These are phyloP conservation scores for Penicillium steckii DNA, from an alignment of 495 filamentous ascomycete species.

Conservation along the genomic window DNA sequence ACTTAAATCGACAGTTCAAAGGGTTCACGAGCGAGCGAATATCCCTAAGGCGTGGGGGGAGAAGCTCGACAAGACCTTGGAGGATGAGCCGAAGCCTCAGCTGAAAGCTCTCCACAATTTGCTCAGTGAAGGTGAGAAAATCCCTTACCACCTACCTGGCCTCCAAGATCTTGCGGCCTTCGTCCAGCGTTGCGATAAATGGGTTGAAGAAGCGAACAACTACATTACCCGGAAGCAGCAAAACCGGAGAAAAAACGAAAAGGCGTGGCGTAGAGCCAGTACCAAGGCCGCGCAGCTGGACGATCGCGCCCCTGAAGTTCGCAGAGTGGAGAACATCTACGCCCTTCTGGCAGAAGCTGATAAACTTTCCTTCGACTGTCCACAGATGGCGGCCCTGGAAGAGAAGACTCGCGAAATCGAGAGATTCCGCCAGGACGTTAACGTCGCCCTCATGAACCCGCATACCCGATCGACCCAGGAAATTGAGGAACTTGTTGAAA, in stretches of 20 bases:
- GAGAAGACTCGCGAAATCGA: conserved; percentile 87
- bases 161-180: conserved; percentile 80
- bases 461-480: conserved; percentile 61
- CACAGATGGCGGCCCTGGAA: conserved; percentile 82
- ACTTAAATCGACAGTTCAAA: conserved; percentile 64
- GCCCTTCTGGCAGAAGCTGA: conserved; percentile 82
- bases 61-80: conserved; percentile 80
- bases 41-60: conserved; percentile 88
- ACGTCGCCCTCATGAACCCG: conserved; percentile 61
- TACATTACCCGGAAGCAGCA: conserved; percentile 98
- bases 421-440: conserved; percentile 79
- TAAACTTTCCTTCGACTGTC: conserved; percentile 88
- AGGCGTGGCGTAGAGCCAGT: conserved; percentile 78
- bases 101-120: conserved; percentile 83
- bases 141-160: conserved; percentile 87
- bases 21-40: conserved; percentile 80
- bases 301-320: conserved; percentile 83
- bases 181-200: conserved; percentile 94
- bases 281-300: conserved; percentile 79
- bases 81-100: conserved; percentile 77
- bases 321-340: conserved; percentile 86
- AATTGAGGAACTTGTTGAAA: conserved; percentile 87
- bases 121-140: conserved; percentile 92
- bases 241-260: conserved; percentile 96
- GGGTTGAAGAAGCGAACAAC: conserved; percentile 96